A percentile compares a stretch with the other conserved stretches of the same genome.
These are phyloP conservation scores for Aquilaria yunnanensis DNA, from an alignment of 345 rosid species.

Conservation along the genomic window DNA sequence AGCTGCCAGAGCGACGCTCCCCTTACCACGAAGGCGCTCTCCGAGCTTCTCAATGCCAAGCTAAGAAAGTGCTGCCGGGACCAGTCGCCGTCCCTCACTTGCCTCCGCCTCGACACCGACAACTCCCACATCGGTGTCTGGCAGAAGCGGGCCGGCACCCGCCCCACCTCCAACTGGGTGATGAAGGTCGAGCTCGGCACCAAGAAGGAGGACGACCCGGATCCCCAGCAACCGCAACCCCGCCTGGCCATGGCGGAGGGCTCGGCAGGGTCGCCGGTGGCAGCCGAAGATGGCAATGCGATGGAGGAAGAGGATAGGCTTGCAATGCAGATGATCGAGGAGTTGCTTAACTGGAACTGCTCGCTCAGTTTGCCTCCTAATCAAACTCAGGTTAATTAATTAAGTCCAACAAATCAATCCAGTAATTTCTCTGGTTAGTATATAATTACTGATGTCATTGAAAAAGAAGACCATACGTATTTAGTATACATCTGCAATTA, in stretches of 20 bases:
- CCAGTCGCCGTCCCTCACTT: conserved; percentile 55
- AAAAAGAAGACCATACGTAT: too few relatives aligned
- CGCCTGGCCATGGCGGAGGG: conserved; percentile 8
- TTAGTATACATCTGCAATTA: too few relatives aligned
- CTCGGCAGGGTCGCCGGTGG: conserved; percentile 4
- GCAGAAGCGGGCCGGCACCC: conserved; percentile 63
- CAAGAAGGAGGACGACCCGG: conserved; percentile 10
- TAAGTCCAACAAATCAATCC: too few relatives aligned
- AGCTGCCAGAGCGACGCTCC: conserved; percentile 13
- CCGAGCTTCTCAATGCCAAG: conserved; percentile 49
- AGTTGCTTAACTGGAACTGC: conserved; percentile 53
- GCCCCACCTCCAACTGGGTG: conserved; percentile 55
- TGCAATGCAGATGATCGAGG: conserved; percentile 80
- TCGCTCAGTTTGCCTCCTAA: conserved; percentile 10
- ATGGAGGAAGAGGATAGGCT: conserved; percentile 45
- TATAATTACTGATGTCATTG: too few relatives aligned
- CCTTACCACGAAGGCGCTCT: conserved; percentile 31
- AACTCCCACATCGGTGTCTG: conserved; percentile 72
- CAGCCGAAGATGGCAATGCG: conserved; percentile 10
- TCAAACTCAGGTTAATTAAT: conserved; percentile 1
- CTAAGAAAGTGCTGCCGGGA: conserved; percentile 51
- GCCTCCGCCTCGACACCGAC: conserved; percentile 62
- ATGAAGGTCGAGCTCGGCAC: conserved; percentile 59
- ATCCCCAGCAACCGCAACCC: conserved; percentile 1
- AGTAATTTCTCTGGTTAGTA: too few relatives aligned